phyloP scores from a whole-genome alignment of 1,284 basidiomycete species.

The Vanrija humicola region DNA sequence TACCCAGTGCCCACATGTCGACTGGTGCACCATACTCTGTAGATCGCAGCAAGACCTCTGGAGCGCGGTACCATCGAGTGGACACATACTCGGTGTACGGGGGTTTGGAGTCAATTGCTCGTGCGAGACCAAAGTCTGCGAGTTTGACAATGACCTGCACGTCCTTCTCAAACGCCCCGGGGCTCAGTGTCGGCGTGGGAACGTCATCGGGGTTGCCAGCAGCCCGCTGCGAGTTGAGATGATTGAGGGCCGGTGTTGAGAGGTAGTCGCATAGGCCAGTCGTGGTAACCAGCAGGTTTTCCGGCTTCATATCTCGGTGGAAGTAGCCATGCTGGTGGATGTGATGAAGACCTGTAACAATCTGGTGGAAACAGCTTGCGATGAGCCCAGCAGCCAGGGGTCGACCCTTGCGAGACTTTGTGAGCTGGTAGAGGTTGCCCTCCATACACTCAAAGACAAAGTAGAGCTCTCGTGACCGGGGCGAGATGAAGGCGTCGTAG shows the following conservation, averaged over 20 bases:
- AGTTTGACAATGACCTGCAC: conserved; percentile 97
- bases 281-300: conserved; percentile 99
- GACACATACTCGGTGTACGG: conserved; percentile 99
- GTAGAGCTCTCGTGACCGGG: conserved; percentile 89
- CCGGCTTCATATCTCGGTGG: conserved; percentile 99
- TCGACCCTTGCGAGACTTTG: conserved; percentile 91
- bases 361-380: conserved; percentile 91
- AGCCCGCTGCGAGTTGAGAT: conserved; percentile 27
- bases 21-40: conserved; percentile 93
- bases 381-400: conserved; percentile 92
- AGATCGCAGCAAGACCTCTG: conserved; percentile 89
- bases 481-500: conserved; percentile 97
- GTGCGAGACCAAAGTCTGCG: conserved; percentile 95
- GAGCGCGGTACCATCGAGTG: conserved; percentile 98
- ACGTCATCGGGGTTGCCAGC: not conserved
- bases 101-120: conserved; percentile 80
- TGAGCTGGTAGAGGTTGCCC: conserved; percentile 98
- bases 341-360: conserved; percentile 83
- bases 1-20: conserved; percentile 98
- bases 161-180: conserved; percentile 64
- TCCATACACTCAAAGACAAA: conserved; percentile 99
- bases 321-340: conserved; percentile 93
- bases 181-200: not conserved
- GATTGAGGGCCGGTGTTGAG: conserved; percentile 48
- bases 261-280: conserved; percentile 93